Conservation (phyloP, 1,284 basidiomycete genomes). For the Pyrrhoderma noxium region DNA sequence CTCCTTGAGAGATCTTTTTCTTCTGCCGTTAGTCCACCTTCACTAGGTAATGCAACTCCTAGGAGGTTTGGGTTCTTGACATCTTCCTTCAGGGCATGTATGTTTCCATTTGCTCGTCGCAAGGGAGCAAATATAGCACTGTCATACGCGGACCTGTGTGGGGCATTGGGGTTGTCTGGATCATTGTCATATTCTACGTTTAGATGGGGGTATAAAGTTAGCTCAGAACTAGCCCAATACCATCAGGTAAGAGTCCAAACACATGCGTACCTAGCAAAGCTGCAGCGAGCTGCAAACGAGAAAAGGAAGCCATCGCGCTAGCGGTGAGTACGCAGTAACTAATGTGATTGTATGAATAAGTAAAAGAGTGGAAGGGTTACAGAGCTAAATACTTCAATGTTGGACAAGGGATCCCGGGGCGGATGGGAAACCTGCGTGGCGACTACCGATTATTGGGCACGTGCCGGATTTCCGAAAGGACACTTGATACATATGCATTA, state of each 20-base stretch:
- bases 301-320: slow-evolving; percentile 40
- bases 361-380: slow-evolving; percentile 1
- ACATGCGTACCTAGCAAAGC: slow-evolving; percentile 58
- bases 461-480: neutral
- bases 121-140: slow-evolving; percentile 76
- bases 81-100: slow-evolving; percentile 30
- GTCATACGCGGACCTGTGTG: slow-evolving; percentile 61
- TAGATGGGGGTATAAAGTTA: slow-evolving; percentile 1
- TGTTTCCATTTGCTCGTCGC: slow-evolving; percentile 42
- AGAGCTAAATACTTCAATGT: no score
- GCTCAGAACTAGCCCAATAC: slow-evolving; percentile 7
- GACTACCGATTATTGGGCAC: neutral
- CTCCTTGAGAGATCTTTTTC: slow-evolving; percentile 28
- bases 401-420: no score
- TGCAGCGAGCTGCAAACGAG: slow-evolving; percentile 72
- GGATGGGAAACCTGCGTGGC: neutral
- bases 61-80: slow-evolving; percentile 57
- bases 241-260: neutral
- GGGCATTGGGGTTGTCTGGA: slow-evolving; percentile 49
- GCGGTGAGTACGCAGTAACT: neutral
- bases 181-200: slow-evolving; percentile 77
- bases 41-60: slow-evolving; percentile 57
- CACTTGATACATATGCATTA: neutral
- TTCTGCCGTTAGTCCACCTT: slow-evolving; percentile 40
- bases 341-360: neutral